Evolutionary conservation across 2,329 filamentous ascomycete species (phyloP), one percentile per base, ranked within the genome.

Genomic region (Stagonosporopsis chrysanthemi): DNA sequence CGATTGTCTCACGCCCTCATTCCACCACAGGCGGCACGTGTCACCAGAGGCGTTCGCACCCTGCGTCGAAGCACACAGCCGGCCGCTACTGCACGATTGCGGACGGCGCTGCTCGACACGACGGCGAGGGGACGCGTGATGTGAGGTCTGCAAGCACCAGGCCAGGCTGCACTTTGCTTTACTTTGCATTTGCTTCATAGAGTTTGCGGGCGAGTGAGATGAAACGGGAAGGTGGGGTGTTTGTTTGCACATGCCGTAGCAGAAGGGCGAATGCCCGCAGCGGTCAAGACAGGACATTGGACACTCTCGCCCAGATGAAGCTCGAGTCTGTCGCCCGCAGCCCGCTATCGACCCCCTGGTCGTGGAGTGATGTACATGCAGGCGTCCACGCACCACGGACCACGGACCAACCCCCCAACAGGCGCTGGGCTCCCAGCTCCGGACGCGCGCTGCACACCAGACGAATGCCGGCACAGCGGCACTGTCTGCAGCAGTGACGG

Each of bases 141-240:
- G 8, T 8, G 19, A 15, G 51, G 42, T 31, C 17, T 48, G 35
- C 23, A 38, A 39, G 39, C 3, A 38, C 38, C 17, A 35, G 11
- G 46, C 59, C 56, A 60, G 52, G 64, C 59, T 61, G 15, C 1
- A n/a, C 31, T 33, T 33, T 33, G 31, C 59, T 61, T 33, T 3
- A n/a, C 31, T 33, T 33, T 33, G 31, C 31, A 6, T 15, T 49
- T 43, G 46, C 55, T 61, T 61, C 59, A 61, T 50, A 33, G 52
- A 44, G 35, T 57, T 60, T 60, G 55, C 43, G 48, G 51, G 57
- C 33, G 56, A 52, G 56, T 52, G 48, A 56, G 51, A 44, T 63
- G 65, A 66, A 66, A 68, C 64, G 46, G 53, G 31, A 17, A 33
- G 42, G 47, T 48, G 51, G 56, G 41, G 50, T 26, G 54, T 48